Evolutionary conservation across 2,329 filamentous ascomycete genomes (phyloP).

Genomic region (Atkinsonella texensis): DNA sequence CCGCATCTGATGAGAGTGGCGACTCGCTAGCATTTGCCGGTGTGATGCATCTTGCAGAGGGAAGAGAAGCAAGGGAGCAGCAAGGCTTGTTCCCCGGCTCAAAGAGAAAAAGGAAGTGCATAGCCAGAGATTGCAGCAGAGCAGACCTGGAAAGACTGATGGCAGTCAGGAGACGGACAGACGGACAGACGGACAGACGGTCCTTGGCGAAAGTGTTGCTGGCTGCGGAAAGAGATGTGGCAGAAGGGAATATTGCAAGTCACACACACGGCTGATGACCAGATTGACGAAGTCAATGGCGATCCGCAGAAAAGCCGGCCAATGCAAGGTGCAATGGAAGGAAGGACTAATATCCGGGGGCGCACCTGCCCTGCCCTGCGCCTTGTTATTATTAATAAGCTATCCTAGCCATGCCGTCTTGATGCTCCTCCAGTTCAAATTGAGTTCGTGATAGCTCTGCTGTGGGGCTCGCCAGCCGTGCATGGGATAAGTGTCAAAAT

Average conservation of each 20-base stretch:
- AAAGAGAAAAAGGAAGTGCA: conserved; percentile 1
- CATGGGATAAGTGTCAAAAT: not conserved
- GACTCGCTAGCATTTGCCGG: not conserved
- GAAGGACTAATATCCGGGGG: not conserved
- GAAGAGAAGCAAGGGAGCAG: conserved; percentile 5
- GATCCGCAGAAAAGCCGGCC: not conserved
- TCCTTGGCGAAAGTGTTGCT: not conserved
- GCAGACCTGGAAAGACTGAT: too few relatives aligned
- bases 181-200: not conserved
- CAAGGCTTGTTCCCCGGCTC: not conserved
- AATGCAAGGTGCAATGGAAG: not conserved
- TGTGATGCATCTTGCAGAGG: not conserved
- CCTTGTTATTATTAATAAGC: not conserved
- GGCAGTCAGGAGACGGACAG: not conserved
- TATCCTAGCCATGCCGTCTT: too few relatives aligned
- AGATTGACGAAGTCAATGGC: not conserved
- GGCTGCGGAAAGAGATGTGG: not conserved
- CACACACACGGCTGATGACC: not conserved
- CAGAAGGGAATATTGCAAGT: conserved; percentile 1
- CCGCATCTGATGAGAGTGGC: too few relatives aligned
- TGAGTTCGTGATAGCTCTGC: not conserved
- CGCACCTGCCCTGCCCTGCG: not conserved
- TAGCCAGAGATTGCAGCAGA: not conserved
- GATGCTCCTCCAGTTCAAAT: too few relatives aligned
- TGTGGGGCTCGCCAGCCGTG: not conserved